Conservation (phyloP, 331 rosid genomes). For the Arachis monticola region DNA sequence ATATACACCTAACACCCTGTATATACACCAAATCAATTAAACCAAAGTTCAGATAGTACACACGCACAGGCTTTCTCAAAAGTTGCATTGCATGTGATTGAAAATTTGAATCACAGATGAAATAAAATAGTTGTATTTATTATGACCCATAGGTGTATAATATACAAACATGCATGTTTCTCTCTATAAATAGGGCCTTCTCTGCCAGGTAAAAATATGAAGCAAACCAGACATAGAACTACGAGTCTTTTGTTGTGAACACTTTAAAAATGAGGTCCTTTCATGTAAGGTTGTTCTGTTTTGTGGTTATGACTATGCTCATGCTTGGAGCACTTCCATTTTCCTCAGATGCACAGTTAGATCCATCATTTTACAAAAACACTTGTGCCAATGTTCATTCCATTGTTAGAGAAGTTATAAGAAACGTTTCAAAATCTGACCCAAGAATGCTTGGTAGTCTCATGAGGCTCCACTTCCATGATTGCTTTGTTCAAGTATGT, state of each 20-base stretch:
- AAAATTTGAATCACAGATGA: constrained; percentile 14
- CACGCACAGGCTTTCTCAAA: not conserved
- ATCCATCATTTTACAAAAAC: constrained; percentile 43
- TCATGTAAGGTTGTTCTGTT: constrained; percentile 15
- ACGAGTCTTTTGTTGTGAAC: too few species aligned
- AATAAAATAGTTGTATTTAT: not conserved
- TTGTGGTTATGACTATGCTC: not conserved
- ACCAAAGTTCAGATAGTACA: too few species aligned
- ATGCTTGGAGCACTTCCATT: constrained; percentile 19
- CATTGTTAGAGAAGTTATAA: constrained; percentile 36
- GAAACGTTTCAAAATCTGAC: constrained; percentile 46
- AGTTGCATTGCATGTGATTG: not conserved
- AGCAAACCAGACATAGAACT: too few species aligned
- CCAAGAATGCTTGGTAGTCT: constrained; percentile 58
- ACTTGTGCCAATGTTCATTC: constrained; percentile 43
- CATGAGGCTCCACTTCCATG: constrained; percentile 64
- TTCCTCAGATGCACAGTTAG: constrained; percentile 47
- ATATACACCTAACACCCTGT: too few species aligned
- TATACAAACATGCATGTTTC: too few species aligned
- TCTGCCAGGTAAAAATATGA: not conserved
- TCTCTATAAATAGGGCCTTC: constrained; percentile 25
- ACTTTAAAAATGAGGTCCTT: not conserved
- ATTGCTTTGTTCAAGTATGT: constrained; percentile 61
- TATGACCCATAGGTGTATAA: too few species aligned
- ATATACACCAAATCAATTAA: too few species aligned